Conservation (phyloP, 176 grass and related monocot genomes). For the Oryza glumipatula region DNA sequence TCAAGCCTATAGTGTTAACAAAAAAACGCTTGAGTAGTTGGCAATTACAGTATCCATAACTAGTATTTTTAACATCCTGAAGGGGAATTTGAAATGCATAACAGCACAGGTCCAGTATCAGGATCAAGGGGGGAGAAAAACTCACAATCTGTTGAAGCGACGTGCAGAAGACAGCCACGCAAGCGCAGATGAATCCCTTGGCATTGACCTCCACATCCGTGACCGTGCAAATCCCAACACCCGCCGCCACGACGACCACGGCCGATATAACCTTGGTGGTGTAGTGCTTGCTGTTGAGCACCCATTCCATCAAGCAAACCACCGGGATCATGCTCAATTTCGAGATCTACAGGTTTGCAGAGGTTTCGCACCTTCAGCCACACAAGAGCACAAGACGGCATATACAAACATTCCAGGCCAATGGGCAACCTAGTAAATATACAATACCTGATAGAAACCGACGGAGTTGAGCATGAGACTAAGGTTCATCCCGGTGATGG, state of each 20-base stretch:
- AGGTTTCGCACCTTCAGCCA: constrained; percentile 14
- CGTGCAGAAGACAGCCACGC: constrained; percentile 87
- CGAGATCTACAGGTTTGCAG: constrained; percentile 60
- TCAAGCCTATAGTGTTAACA: neutral
- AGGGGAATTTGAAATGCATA: neutral
- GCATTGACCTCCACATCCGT: constrained; percentile 88
- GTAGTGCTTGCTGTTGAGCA: constrained; percentile 82
- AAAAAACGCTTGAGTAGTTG: neutral
- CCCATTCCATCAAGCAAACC: constrained; percentile 90
- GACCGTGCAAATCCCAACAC: constrained; percentile 86
- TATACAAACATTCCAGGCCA: neutral
- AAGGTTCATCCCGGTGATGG: constrained; percentile 96
- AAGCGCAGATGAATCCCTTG: constrained; percentile 87
- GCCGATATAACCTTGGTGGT: constrained; percentile 69
- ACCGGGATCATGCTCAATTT: constrained; percentile 98
- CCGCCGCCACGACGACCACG: constrained; percentile 72
- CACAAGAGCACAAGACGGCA: neutral
- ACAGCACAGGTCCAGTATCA: neutral
- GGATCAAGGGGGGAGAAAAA: neutral
- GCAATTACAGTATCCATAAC: neutral
- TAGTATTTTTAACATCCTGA: neutral
- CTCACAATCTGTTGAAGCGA: constrained; percentile 96
- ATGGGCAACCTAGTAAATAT: neutral
- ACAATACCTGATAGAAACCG: constrained; percentile 80
- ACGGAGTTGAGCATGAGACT: constrained; percentile 97